phyloP scores from a whole-genome alignment of 768 basidiomycete genomes.

The Tephrocybe rancida region DNA sequence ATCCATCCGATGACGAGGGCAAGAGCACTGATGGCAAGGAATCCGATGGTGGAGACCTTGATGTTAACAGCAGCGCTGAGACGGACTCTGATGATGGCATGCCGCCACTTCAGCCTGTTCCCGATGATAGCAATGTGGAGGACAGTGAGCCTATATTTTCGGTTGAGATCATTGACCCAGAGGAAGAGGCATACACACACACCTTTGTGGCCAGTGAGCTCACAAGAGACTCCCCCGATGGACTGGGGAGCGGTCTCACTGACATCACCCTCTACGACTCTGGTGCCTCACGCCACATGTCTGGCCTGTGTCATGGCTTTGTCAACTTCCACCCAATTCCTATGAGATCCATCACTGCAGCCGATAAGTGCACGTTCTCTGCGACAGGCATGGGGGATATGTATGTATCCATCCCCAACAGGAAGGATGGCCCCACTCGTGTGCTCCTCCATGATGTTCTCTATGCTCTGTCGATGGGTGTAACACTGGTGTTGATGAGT shows the following conservation, averaged over 20 bases:
- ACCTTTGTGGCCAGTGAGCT: constrained; percentile 3
- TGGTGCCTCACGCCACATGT: constrained; percentile 17
- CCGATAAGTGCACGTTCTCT: constrained; percentile 24
- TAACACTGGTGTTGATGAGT: constrained; percentile 9
- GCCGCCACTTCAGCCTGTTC: background rate
- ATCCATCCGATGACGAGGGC: too few relatives aligned
- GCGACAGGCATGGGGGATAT: background rate
- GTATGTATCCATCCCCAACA: background rate
- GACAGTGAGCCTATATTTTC: background rate
- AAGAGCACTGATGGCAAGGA: too few relatives aligned
- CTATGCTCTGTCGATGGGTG: constrained; percentile 12
- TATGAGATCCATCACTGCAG: constrained; percentile 19
- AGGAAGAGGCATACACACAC: background rate
- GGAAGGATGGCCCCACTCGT: background rate
- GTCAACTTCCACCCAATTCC: constrained; percentile 20
- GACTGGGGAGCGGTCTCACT: constrained; percentile 1
- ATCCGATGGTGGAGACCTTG: too few relatives aligned
- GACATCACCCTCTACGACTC: constrained; percentile 21
- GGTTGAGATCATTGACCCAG: background rate
- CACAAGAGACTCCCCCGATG: background rate
- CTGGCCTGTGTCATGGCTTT: constrained; percentile 15
- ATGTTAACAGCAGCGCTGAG: too few relatives aligned
- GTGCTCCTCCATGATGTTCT: constrained; percentile 8
- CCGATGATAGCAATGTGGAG: background rate
- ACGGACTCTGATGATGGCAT: too few relatives aligned